phyloP scores from a whole-genome alignment of 352 stramenopile species.

The Globisporangium barbulae region DNA sequence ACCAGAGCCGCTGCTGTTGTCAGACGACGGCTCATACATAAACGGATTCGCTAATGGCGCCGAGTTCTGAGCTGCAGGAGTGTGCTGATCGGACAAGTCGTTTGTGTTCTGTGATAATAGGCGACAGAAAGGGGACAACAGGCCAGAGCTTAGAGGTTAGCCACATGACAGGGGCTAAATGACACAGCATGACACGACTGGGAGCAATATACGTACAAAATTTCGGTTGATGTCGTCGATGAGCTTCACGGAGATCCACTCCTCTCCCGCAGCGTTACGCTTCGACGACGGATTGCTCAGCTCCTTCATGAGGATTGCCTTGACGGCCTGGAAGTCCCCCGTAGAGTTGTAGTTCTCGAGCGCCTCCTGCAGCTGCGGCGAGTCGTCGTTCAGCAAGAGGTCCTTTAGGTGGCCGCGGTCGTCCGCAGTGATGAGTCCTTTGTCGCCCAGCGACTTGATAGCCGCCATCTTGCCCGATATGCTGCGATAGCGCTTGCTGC shows the following conservation, averaged over 20 bases:
- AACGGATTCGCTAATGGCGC: constrained; percentile 25
- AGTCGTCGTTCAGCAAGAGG: constrained; percentile 78
- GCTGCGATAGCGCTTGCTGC: constrained; percentile 69
- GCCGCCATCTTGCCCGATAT: constrained; percentile 81
- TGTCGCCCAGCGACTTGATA: constrained; percentile 75
- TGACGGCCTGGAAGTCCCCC: constrained; percentile 71
- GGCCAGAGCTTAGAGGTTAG: background rate
- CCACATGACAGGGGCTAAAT: background rate
- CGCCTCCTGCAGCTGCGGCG: constrained; percentile 65
- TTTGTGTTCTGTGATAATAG: constrained; percentile 8
- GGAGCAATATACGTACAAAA: constrained; percentile 28
- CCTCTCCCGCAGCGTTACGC: constrained; percentile 48
- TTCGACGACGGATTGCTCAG: constrained; percentile 62
- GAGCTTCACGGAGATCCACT: constrained; percentile 74
- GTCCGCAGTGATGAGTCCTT: constrained; percentile 65
- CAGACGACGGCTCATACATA: constrained; percentile 25
- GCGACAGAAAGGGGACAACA: background rate
- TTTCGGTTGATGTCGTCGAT: constrained; percentile 73
- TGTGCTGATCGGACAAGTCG: constrained; percentile 3
- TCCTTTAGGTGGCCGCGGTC: constrained; percentile 73
- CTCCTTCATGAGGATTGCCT: constrained; percentile 63
- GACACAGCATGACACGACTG: background rate
- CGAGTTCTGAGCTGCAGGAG: background rate
- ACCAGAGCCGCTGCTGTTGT: constrained; percentile 6
- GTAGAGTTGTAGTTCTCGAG: constrained; percentile 77